These are phyloP conservation scores for Russula emetica DNA, from an alignment of 768 basidiomycete species.

Conservation along the genomic window DNA sequence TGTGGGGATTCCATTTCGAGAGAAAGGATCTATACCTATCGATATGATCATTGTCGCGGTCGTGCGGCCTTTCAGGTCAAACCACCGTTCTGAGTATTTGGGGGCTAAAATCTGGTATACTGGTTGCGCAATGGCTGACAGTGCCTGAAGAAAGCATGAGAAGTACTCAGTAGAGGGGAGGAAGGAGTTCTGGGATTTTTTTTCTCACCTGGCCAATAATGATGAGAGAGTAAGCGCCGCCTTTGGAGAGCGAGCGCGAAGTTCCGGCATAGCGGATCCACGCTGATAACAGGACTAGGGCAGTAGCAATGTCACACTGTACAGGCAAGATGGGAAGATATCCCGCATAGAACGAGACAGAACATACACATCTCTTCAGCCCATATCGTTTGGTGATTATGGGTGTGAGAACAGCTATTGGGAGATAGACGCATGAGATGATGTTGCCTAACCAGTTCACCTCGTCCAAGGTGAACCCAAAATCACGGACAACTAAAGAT, in stretches of 20 bases:
- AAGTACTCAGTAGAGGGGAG: not conserved
- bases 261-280: constrained; percentile 81
- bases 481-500: constrained; percentile 52
- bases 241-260: constrained; percentile 45
- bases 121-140: constrained; percentile 63
- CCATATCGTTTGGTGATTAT: constrained; percentile 55
- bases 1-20: too few relatives aligned
- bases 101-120: constrained; percentile 75
- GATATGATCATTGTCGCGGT: constrained; percentile 68
- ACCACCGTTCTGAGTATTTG: constrained; percentile 81
- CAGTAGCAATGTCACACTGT: constrained; percentile 62
- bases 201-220: constrained; percentile 61
- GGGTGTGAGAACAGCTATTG: constrained; percentile 57
- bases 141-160: constrained; percentile 41
- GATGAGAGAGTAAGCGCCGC: constrained; percentile 58
- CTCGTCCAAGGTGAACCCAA: constrained; percentile 62
- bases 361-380: constrained; percentile 57
- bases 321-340: not conserved
- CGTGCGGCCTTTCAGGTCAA: constrained; percentile 67
- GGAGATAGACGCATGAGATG: constrained; percentile 57
- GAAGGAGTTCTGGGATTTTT: not conserved
- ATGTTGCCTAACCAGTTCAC: constrained; percentile 83
- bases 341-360: not conserved
- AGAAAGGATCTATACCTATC: constrained; percentile 34
- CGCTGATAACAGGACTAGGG: constrained; percentile 52